Conservation (phyloP, 352 stramenopile species). For the Phytopythium aichiense region DNA sequence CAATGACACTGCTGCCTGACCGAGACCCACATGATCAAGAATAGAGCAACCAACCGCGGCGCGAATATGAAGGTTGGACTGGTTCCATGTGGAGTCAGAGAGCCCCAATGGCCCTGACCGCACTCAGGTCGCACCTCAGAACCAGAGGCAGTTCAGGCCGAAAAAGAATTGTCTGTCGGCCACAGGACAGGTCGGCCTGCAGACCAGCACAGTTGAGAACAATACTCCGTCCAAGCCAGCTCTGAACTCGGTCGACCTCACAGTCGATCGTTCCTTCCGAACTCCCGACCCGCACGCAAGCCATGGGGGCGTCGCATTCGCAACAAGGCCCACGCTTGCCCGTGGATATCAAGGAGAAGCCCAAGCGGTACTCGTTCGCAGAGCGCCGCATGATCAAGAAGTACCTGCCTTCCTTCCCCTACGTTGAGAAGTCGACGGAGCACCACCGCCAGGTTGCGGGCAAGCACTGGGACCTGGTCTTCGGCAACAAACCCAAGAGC, state of each 20-base stretch:
- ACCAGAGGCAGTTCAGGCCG: no score
- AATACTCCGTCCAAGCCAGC: no score
- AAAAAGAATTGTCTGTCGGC: no score
- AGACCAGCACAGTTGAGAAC: no score
- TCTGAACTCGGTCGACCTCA: background rate
- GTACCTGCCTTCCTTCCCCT: constrained; percentile 35
- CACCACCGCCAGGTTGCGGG: constrained; percentile 30
- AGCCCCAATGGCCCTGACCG: no score
- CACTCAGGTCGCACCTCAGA: no score
- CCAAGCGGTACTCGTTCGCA: constrained; percentile 22
- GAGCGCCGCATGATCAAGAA: constrained; percentile 35
- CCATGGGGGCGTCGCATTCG: constrained; percentile 19
- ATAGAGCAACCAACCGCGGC: no score
- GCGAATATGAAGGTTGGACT: no score
- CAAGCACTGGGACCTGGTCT: constrained; percentile 38
- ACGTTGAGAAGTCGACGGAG: constrained; percentile 37
- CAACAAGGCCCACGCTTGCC: constrained; percentile 3
- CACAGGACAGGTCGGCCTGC: no score
- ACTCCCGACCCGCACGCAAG: background rate
- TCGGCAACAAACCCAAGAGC: constrained; percentile 19
- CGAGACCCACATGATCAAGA: no score
- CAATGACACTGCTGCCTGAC: no score
- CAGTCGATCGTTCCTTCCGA: background rate
- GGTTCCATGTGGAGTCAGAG: no score
- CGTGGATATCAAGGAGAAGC: constrained; percentile 7